Evolutionary conservation across 768 basidiomycete genomes (phyloP), one percentile per base, ranked within the genome.

Genomic region (Termitomyces sp.): DNA sequence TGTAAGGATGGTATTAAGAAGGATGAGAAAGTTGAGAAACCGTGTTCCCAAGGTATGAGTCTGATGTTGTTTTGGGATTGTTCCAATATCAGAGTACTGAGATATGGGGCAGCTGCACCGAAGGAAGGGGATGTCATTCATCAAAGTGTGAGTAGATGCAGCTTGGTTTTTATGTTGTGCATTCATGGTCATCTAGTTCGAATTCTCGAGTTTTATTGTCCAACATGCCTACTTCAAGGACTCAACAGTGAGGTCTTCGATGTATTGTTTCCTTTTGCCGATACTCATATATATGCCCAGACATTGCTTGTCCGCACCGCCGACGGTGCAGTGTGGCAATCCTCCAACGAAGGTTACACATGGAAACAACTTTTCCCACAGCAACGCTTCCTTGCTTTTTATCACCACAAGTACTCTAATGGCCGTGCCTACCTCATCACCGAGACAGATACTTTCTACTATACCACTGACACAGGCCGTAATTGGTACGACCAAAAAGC

Each of bases 361-460:
- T 99, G 96, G 95, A 78, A 79, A 44, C 86, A 84, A 58, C 78
- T 87, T 14, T 73, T 69, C 66, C 78, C 83, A 0, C 76, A 74
- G 1, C 77, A 87, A 58, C 81, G 77, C 16, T 90, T 98, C 76
- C 73, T 97, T 36, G 85, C 81, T 0, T 89, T 98, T 72, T 90
- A 90, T 65, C 90, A 95, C 75, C 96, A 99, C 76, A 73, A 79
- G 33, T 90, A 88, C 73, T 71, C 82, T 20, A 62, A 78, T 49
- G 92, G 92, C 60, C 89, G 95, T 11, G 96, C 94, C 3, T 98
- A 91, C 73, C 85, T 98, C 61, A 83, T 98, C 74, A 96, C 94
- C 14, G 76, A 80, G 46, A 74, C 76, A 1, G 61, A 74, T 10
- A 77, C 73, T 48, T 87, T 83, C 68, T 92, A 77, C 73, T 87